Percentiles rank a stretch among this genome's conserved stretches.
Evolutionary conservation across 208 protist species (phyloP).

Genomic region (Wallacemonas sp.): DNA sequence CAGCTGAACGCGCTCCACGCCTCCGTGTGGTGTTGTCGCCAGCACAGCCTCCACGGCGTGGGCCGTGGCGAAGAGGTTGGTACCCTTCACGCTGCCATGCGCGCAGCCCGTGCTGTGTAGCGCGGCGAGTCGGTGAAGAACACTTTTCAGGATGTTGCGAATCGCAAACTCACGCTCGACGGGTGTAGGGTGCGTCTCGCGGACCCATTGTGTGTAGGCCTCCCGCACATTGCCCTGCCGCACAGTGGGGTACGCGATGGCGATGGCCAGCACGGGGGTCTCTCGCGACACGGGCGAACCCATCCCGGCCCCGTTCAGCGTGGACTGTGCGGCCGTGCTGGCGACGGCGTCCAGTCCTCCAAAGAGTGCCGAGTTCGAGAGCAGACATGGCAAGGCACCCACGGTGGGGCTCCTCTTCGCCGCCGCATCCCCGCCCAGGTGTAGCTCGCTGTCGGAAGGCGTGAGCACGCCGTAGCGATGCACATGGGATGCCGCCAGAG

Average conservation of each 20-base stretch:
- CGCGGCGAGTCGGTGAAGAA: slow-evolving; percentile 48
- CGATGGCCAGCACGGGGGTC: slow-evolving; percentile 30
- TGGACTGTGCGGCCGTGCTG: too few relatives aligned
- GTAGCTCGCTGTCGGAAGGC: too few relatives aligned
- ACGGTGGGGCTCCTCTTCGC: too few relatives aligned
- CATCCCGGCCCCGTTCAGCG: too few relatives aligned
- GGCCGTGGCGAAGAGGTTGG: slow-evolving; percentile 65
- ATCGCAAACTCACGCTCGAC: slow-evolving; percentile 61
- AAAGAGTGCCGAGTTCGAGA: too few relatives aligned
- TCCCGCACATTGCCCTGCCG: slow-evolving; percentile 53
- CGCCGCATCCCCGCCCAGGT: too few relatives aligned
- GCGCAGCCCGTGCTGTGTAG: slow-evolving; percentile 52
- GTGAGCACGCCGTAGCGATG: too few relatives aligned
- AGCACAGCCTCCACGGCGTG: slow-evolving; percentile 35
- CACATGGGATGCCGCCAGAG: too few relatives aligned
- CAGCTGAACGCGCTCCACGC: neutral
- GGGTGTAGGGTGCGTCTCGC: slow-evolving; percentile 23
- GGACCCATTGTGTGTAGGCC: slow-evolving; percentile 45
- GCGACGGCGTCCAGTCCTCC: too few relatives aligned
- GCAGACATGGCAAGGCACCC: too few relatives aligned
- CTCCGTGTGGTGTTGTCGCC: neutral
- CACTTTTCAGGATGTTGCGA: slow-evolving; percentile 57
- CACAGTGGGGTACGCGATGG: slow-evolving; percentile 51
- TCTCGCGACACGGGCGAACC: neutral
- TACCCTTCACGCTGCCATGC: slow-evolving; percentile 70